These are phyloP conservation scores for Leccinum subtestaceum DNA, from an alignment of 768 basidiomycete species.

Conservation along the genomic window DNA sequence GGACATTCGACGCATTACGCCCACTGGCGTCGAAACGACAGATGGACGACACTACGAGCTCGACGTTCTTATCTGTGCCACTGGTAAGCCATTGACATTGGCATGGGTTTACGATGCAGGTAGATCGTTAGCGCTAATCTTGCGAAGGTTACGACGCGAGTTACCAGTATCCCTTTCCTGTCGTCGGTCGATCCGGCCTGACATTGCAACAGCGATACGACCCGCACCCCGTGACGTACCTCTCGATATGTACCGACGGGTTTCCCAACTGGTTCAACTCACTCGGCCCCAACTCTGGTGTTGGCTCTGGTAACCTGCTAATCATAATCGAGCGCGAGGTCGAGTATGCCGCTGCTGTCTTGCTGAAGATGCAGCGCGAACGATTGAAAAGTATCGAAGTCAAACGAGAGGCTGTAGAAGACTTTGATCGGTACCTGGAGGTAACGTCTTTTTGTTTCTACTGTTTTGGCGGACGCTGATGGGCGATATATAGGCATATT, in stretches of 20 bases:
- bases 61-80: slow-evolving; percentile 63
- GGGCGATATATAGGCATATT: slow-evolving; percentile 7
- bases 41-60: slow-evolving; percentile 55
- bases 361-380: slow-evolving; percentile 59
- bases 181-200: slow-evolving; percentile 53
- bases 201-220: slow-evolving; percentile 51
- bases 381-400: slow-evolving; percentile 59
- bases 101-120: not conserved
- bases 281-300: slow-evolving; percentile 56
- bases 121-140: not conserved
- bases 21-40: slow-evolving; percentile 53
- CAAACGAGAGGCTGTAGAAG: slow-evolving; percentile 57
- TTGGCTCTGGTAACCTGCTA: slow-evolving; percentile 54
- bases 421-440: slow-evolving; percentile 54
- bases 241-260: slow-evolving; percentile 55
- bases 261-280: slow-evolving; percentile 67
- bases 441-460: slow-evolving; percentile 24
- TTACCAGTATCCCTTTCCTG: slow-evolving; percentile 45
- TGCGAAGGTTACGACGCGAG: slow-evolving; percentile 43
- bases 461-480: not conserved
- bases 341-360: slow-evolving; percentile 47
- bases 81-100: slow-evolving; percentile 32
- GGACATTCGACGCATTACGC: slow-evolving; percentile 47
- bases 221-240: slow-evolving; percentile 56
- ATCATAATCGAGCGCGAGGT: slow-evolving; percentile 51